Percentiles rank a stretch among this genome's conserved stretches.
These are phyloP conservation scores for Aspergillus caelatus DNA, from an alignment of 2,329 filamentous ascomycete genomes.

Conservation along the genomic window DNA sequence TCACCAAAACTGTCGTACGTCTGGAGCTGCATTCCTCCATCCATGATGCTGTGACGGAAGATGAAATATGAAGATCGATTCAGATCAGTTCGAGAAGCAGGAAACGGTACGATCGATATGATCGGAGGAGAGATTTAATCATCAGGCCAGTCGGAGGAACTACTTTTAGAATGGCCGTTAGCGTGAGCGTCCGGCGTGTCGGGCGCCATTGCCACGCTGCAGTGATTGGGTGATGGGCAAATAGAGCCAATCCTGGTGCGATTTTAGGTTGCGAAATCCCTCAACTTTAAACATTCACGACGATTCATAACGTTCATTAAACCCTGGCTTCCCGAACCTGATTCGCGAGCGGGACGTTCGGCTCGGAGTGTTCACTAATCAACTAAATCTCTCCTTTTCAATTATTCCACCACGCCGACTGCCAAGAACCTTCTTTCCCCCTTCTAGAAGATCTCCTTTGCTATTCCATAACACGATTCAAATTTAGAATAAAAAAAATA, in stretches of 20 bases:
- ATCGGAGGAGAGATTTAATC: not conserved
- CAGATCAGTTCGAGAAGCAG: not conserved
- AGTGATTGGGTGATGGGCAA: not conserved
- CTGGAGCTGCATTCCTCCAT: not conserved
- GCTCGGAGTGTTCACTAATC: conserved; percentile 19
- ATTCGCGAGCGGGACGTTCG: conserved; percentile 7
- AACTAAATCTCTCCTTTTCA: not conserved
- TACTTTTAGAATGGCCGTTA: not conserved
- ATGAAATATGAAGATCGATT: not conserved
- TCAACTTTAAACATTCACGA: not conserved
- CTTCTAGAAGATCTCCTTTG: not conserved
- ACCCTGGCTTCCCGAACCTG: not conserved
- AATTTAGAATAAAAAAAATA: too few relatives aligned
- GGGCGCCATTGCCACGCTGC: not conserved
- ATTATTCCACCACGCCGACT: not conserved
- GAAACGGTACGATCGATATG: not conserved
- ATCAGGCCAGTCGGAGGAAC: not conserved
- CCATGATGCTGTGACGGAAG: not conserved
- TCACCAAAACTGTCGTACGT: not conserved
- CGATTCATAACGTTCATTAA: not conserved
- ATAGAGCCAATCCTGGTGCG: not conserved
- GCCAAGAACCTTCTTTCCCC: not conserved
- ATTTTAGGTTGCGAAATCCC: not conserved
- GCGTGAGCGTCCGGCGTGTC: not conserved
- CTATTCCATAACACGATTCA: too few relatives aligned